Evolutionary conservation across 768 basidiomycete species (phyloP).

Genomic region (Suillus cothurnatus): DNA sequence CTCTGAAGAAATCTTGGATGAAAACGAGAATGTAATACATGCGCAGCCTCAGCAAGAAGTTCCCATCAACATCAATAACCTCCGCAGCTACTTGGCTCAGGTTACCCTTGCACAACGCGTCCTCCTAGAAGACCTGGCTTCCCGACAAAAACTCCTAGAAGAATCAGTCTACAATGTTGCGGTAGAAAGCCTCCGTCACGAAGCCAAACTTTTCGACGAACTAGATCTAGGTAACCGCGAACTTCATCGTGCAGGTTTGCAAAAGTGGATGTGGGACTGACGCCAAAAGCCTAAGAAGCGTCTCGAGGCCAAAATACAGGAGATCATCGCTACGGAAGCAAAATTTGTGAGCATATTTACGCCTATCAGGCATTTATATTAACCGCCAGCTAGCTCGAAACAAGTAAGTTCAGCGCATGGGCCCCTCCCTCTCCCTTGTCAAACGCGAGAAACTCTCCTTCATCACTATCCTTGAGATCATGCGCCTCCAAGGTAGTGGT

Average conservation of each 20-base stretch:
- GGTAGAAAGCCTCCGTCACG: constrained; percentile 64
- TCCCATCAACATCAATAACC: constrained; percentile 74
- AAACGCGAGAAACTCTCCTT: constrained; percentile 79
- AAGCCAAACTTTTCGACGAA: constrained; percentile 57
- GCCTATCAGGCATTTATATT: neutral
- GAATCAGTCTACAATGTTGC: constrained; percentile 87
- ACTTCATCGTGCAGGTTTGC: constrained; percentile 53
- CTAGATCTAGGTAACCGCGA: constrained; percentile 54
- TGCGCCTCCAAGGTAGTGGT: constrained; percentile 77
- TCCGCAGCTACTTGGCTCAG: constrained; percentile 68
- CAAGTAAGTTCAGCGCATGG: constrained; percentile 37
- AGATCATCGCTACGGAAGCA: constrained; percentile 44
- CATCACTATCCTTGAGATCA: constrained; percentile 86
- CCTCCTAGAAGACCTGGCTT: constrained; percentile 64
- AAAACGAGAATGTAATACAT: constrained; percentile 23
- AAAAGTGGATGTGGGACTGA: constrained; percentile 89
- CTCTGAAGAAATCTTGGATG: constrained; percentile 23
- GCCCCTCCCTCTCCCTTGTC: constrained; percentile 77
- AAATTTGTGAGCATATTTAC: constrained; percentile 22
- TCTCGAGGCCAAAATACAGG: constrained; percentile 52
- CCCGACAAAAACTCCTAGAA: constrained; percentile 83
- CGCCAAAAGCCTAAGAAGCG: constrained; percentile 58
- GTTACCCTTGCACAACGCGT: constrained; percentile 65
- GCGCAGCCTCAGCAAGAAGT: constrained; percentile 40
- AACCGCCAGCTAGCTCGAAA: neutral